Base-by-base conservation (phyloP, 179 eudicot genomes). In the Patellifolia procumbens region DNA sequence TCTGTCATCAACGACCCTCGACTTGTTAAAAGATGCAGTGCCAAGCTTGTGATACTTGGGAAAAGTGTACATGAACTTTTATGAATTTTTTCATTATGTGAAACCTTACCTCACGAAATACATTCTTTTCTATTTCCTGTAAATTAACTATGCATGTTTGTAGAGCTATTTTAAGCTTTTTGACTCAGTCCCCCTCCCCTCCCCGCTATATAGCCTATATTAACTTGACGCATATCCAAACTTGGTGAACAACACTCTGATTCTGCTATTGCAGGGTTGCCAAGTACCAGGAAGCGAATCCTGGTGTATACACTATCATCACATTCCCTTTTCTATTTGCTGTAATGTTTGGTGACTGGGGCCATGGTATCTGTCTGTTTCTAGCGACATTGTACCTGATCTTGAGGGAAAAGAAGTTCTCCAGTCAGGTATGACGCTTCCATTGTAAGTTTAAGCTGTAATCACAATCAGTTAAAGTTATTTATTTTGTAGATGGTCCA, bases 281-380 rank as follows among this genome's bases (percentile, higher is more conserved):
- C 65, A 91, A 89, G 83, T 91, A 91, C 83, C 93, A 88, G 81
- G 96, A 91, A 82, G 96, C 89, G 59, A 91, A 91, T 76, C 96
- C 96, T 34, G 91, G 89, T 64, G 93, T 91, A 34, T 89, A 75
- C 85, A 89, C 93, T 13, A 85, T 91, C 46, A 74, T 91, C 70
- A 89, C 96, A 52, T 91, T 91, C 74, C 96, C 96, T 72, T 91
- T 91, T 81, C 81, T 91, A 35, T 91, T 91, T 88, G 96, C 96
- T 53, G 91, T 91, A 70, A 91, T 89, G 96, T 91, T 91, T 78
- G 96, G 96, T 79, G 96, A 91, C 80, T 91, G 96, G 96, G 96
- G 96, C 70, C 96, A 91, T 81, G 96, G 96, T 22, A 84, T 89
- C 80, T 90, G 95, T 77, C 80, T 90, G 76, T 77, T 90, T 69